Percentiles rank a stretch among this genome's conserved stretches.
Evolutionary conservation across 2,329 filamentous ascomycete species (phyloP).

Genomic region (Penicillium sp.): DNA sequence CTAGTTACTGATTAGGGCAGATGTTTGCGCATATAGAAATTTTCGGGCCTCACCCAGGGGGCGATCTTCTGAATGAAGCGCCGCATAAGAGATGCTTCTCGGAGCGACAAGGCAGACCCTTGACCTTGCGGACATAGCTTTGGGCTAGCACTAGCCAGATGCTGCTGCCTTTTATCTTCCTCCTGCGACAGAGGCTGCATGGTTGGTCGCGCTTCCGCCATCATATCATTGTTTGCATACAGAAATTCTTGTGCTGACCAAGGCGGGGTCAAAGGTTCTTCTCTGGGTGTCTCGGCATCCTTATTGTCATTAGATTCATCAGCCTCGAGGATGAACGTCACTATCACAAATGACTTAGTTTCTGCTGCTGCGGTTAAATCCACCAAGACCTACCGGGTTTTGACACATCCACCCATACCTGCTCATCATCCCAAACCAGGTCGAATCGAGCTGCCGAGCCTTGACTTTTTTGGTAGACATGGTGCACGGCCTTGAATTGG

Average conservation of each 20-base stretch:
- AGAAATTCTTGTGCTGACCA: background rate
- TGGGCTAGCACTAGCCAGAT: slow-evolving; percentile 7
- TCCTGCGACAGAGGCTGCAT: background rate
- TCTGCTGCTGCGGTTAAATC: background rate
- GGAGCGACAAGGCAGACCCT: slow-evolving; percentile 19
- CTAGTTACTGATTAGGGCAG: slow-evolving; percentile 17
- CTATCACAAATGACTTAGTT: slow-evolving; percentile 10
- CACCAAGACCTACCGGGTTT: slow-evolving; percentile 21
- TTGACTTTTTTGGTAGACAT: slow-evolving; percentile 35
- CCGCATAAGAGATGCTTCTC: slow-evolving; percentile 37
- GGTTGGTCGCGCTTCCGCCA: background rate
- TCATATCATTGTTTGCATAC: background rate
- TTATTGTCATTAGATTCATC: slow-evolving; percentile 10
- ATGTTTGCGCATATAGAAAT: background rate
- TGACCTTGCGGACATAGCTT: slow-evolving; percentile 10
- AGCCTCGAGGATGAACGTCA: slow-evolving; percentile 30
- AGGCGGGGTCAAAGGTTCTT: background rate
- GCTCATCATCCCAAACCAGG: slow-evolving; percentile 31
- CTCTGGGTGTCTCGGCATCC: background rate
- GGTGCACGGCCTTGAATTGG: slow-evolving; percentile 34
- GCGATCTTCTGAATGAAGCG: slow-evolving; percentile 36
- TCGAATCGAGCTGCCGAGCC: slow-evolving; percentile 28
- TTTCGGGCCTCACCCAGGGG: slow-evolving; percentile 28
- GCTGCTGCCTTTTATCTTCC: background rate
- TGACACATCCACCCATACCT: slow-evolving; percentile 35